A percentile compares a stretch with the other conserved stretches of the same genome.
Evolutionary conservation across 768 basidiomycete genomes (phyloP).

Genomic region (Fomitopsis serialis): DNA sequence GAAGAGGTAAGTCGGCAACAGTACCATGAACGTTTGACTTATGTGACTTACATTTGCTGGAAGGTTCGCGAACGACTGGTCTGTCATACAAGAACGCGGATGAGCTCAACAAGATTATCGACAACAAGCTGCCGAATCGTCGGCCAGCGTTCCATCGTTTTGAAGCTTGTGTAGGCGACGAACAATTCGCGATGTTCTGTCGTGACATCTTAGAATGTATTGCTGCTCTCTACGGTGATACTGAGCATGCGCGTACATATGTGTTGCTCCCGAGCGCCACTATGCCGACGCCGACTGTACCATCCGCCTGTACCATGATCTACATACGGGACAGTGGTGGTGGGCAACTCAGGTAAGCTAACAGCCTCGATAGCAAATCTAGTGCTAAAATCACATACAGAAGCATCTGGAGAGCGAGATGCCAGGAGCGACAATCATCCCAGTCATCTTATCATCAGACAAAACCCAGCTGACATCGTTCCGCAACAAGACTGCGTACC

Average conservation of each 20-base stretch:
- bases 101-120: constrained; percentile 31
- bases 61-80: constrained; percentile 18
- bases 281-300: constrained; percentile 25
- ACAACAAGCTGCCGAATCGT: constrained; percentile 21
- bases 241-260: constrained; percentile 26
- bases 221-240: constrained; percentile 27
- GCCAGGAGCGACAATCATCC: constrained; percentile 16
- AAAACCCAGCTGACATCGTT: constrained; percentile 20
- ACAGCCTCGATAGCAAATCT: not conserved
- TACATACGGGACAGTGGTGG: constrained; percentile 50
- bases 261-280: constrained; percentile 32
- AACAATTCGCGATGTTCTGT: constrained; percentile 28
- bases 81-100: constrained; percentile 28
- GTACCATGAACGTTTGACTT: not conserved
- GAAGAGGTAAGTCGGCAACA: constrained; percentile 26
- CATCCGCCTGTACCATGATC: constrained; percentile 30
- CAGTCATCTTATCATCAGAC: constrained; percentile 18
- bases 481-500: constrained; percentile 18
- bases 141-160: constrained; percentile 22
- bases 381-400: not conserved
- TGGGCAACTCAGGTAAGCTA: constrained; percentile 39
- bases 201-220: constrained; percentile 34
- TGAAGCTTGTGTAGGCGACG: constrained; percentile 24
- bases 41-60: not conserved
- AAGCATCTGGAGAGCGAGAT: constrained; percentile 9